Evolutionary conservation across 495 filamentous ascomycete species (phyloP).

Genomic region (Lentithecium fluviatile): DNA sequence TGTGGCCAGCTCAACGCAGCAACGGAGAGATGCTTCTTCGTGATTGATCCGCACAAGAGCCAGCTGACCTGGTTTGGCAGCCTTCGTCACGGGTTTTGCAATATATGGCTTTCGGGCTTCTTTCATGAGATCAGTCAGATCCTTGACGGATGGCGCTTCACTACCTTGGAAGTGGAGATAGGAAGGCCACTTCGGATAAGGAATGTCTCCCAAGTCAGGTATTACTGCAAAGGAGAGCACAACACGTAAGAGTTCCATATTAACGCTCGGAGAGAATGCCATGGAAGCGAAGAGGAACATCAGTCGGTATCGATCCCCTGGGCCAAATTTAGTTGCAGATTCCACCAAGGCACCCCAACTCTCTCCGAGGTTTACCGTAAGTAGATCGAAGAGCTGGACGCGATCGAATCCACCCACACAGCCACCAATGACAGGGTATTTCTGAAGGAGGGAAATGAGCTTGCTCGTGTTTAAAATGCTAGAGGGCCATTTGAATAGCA

Average conservation of each 20-base stretch:
- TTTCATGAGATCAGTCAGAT: constrained; percentile 36
- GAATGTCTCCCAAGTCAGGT: constrained; percentile 40
- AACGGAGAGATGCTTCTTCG: constrained; percentile 35
- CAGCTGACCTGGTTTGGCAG: constrained; percentile 33
- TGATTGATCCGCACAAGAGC: constrained; percentile 32
- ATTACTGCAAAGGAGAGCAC: constrained; percentile 45
- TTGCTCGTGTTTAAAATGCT: constrained; percentile 33
- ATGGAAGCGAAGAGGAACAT: constrained; percentile 50
- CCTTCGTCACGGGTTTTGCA: constrained; percentile 32
- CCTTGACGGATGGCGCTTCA: constrained; percentile 30
- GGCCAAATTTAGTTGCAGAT: constrained; percentile 31
- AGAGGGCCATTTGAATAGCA: constrained; percentile 39
- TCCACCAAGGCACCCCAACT: constrained; percentile 50
- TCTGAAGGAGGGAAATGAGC: constrained; percentile 40
- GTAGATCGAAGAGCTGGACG: constrained; percentile 37
- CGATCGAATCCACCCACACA: constrained; percentile 40
- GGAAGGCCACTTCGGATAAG: constrained; percentile 37
- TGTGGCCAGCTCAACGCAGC: constrained; percentile 37
- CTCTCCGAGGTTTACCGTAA: constrained; percentile 40
- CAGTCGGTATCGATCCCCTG: constrained; percentile 38
- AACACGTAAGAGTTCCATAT: constrained; percentile 44
- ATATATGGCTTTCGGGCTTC: constrained; percentile 29
- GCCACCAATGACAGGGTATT: constrained; percentile 47
- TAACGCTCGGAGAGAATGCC: constrained; percentile 40
- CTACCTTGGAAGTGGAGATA: constrained; percentile 38